Base-by-base conservation (phyloP, 768 basidiomycete genomes). In the Cyclocybe aegerita region DNA sequence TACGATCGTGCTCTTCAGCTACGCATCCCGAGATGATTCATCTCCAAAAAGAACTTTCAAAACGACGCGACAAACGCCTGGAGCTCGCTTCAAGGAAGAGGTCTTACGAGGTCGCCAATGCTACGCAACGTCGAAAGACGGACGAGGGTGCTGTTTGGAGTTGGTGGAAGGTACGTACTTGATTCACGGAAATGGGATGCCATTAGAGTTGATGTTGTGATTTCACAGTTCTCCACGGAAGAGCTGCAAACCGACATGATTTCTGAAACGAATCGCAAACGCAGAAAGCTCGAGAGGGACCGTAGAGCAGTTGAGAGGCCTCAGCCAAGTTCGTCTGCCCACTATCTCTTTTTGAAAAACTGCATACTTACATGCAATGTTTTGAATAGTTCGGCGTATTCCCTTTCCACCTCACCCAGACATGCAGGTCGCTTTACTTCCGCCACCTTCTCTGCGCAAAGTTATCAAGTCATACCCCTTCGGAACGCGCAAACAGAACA, bases 21-120 rank as follows among this genome's bases (percentile, higher is more conserved):
- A 79, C 81, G 0, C 96, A 98, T 59, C 95, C 95, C 0, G 94
- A 97, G 60, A 71, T 96, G 46, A 71, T 86, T 10, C 85, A 93
- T 62, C 72, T 98, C 0, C 87, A 93, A 50, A 78, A 79, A 15
- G 90, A 93, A 49, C 76, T 98, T 1, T 79, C 83, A 4, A 83
- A 81, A 43, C 77, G 96, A 39, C 79, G 89, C 31, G 88, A 93
- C 63, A 87, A 89, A 53, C 83, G 93, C 3, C 73, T 95, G 9
- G 85, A 88, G 48, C 76, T 97, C 1, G 90, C 94, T 1, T 76
- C 82, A n/a, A 77, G 79, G 31, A 85, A 90, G 63, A 82, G 87
- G 43, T 71, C 77, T 8, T 85, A 84, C 46, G 88, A 93, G 44
- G 71, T 86, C 9, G 76, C 74, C 3, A 84, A 83, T 58, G 77